These are phyloP conservation scores for Pseudocercospora musae DNA, from an alignment of 2,329 filamentous ascomycete genomes.

Conservation along the genomic window DNA sequence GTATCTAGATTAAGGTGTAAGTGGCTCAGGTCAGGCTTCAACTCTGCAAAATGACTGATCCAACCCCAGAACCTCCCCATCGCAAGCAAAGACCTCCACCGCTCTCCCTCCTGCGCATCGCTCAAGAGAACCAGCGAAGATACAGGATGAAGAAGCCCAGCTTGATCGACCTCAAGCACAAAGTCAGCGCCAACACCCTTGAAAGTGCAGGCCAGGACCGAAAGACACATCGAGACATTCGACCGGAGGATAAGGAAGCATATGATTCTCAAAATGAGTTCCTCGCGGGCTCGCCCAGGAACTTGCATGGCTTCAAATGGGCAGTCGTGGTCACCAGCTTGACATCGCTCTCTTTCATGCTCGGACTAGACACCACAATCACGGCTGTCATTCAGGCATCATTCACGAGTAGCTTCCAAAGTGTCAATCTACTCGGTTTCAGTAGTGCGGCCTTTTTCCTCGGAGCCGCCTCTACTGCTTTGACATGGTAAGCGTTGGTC, in stretches of 20 bases:
- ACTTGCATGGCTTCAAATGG: conserved; percentile 13
- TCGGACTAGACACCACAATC: conserved; percentile 10
- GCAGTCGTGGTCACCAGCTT: conserved; percentile 6
- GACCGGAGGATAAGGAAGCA: neutral
- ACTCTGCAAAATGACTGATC: neutral
- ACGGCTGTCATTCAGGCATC: conserved; percentile 11
- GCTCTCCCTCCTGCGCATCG: neutral
- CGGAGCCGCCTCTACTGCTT: conserved; percentile 4
- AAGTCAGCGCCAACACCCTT: neutral
- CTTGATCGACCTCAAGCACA: neutral
- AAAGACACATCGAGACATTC: neutral
- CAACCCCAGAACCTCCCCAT: neutral
- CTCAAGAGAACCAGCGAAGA: neutral
- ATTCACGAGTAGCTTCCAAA: conserved; percentile 1
- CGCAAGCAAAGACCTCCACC: neutral
- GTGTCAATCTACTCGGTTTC: conserved; percentile 7
- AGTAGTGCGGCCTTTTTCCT: conserved; percentile 8
- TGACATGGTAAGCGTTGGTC: conserved; percentile 5
- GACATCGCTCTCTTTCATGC: conserved; percentile 5
- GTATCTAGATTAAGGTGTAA: neutral
- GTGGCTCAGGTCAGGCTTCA: neutral
- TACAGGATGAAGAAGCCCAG: neutral
- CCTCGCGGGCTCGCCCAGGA: neutral
- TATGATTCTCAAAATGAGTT: conserved; percentile 4
- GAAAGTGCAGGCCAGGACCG: neutral